phyloP scores from a whole-genome alignment of 352 stramenopile genomes.

The Phytopythium oedochilum region DNA sequence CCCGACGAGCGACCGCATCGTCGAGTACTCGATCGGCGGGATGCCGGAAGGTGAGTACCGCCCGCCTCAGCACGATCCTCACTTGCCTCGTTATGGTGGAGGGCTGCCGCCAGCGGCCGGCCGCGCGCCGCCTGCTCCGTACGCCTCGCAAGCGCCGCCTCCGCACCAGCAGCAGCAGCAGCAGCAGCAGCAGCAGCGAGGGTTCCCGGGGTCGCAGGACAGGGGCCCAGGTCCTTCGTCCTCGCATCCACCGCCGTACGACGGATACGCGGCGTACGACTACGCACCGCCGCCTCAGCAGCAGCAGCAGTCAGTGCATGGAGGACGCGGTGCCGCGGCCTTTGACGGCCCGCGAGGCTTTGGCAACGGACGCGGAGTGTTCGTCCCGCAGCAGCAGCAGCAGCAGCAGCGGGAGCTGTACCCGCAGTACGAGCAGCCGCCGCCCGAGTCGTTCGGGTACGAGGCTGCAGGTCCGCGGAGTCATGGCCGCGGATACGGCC shows the following conservation, averaged over 20 bases:
- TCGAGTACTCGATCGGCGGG: neutral
- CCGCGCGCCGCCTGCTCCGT: neutral
- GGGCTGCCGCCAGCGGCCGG: slow-evolving; percentile 6
- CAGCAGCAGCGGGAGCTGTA: slow-evolving; percentile 14
- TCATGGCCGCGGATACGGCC: slow-evolving; percentile 22
- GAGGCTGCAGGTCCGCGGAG: neutral
- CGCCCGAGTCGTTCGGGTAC: slow-evolving; percentile 2
- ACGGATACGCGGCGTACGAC: neutral
- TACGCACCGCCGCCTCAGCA: neutral
- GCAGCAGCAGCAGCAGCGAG: slow-evolving; percentile 1
- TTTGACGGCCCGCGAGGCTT: neutral
- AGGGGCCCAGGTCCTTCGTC: neutral
- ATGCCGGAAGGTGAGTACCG: slow-evolving; percentile 1
- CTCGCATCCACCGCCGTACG: neutral
- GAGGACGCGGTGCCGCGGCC: neutral
- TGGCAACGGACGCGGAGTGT: neutral
- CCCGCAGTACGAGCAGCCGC: slow-evolving; percentile 13
- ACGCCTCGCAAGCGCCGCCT: neutral
- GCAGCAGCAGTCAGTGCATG: neutral
- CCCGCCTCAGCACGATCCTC: slow-evolving; percentile 12
- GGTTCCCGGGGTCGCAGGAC: neutral
- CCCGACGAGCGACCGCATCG: neutral
- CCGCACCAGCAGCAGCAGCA: slow-evolving; percentile 1
- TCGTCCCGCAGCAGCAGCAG: neutral
- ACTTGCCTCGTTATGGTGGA: slow-evolving; percentile 9